Evolutionary conservation across 1,284 basidiomycete genomes (phyloP).

Genomic region (Boletus sp.): DNA sequence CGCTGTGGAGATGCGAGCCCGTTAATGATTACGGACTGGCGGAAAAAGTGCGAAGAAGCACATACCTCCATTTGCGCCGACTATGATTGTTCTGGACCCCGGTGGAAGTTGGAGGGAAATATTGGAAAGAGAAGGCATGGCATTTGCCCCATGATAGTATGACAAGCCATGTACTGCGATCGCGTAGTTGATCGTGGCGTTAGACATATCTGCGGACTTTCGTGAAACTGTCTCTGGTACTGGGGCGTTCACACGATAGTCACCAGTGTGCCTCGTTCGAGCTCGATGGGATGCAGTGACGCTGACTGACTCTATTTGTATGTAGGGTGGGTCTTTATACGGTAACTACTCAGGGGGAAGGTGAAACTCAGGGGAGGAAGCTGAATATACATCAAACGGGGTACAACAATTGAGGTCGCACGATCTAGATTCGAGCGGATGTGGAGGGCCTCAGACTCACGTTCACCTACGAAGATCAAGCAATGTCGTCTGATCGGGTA

Average conservation of each 20-base stretch:
- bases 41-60: conserved; percentile 4
- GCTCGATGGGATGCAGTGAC: too few relatives aligned
- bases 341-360: not conserved
- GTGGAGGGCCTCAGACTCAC: too few relatives aligned
- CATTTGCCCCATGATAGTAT: conserved; percentile 53
- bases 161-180: conserved; percentile 62
- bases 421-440: too few relatives aligned
- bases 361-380: too few relatives aligned
- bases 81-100: conserved; percentile 78
- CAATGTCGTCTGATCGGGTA: too few relatives aligned
- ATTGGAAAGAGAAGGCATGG: conserved; percentile 56
- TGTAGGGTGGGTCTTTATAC: not conserved
- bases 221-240: not conserved
- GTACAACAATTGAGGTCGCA: too few relatives aligned
- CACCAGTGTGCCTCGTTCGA: not conserved
- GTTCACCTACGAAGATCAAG: too few relatives aligned
- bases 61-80: conserved; percentile 91
- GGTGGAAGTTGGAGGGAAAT: conserved; percentile 65
- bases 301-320: not conserved
- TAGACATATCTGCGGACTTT: not conserved
- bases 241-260: not conserved
- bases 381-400: too few relatives aligned
- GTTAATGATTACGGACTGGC: not conserved
- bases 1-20: conserved; percentile 43
- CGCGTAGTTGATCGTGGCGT: conserved; percentile 24